phyloP scores from a whole-genome alignment of 805 yeast species.

The Zygosaccharomyces bisporus region DNA sequence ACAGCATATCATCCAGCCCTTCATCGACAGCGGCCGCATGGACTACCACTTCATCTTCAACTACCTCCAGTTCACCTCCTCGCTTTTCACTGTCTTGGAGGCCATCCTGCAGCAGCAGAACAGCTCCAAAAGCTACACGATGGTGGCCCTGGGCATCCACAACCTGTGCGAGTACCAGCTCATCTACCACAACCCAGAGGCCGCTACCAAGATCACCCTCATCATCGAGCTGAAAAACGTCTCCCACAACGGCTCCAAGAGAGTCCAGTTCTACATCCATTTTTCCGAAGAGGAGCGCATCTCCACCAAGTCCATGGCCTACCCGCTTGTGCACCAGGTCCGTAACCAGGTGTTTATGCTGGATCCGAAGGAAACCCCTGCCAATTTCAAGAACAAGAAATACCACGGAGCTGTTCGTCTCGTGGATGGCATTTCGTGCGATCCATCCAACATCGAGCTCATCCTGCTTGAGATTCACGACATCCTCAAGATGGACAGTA shows the following conservation, averaged over 20 bases:
- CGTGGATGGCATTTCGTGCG: slow-evolving; percentile 33
- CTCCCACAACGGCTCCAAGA: slow-evolving; percentile 26
- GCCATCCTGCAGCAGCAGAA: slow-evolving; percentile 18
- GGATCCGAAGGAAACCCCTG: slow-evolving; percentile 19
- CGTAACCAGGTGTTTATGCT: slow-evolving; percentile 31
- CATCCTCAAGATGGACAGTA: slow-evolving; percentile 18
- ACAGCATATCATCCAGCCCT: slow-evolving; percentile 34
- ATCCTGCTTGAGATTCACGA: slow-evolving; percentile 30
- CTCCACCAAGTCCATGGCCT: slow-evolving; percentile 27
- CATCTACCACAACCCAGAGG: slow-evolving; percentile 27
- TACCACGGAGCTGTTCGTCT: slow-evolving; percentile 24
- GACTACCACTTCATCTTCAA: slow-evolving; percentile 36
- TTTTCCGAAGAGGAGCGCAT: slow-evolving; percentile 33
- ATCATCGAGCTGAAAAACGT: slow-evolving; percentile 31
- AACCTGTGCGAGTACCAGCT: slow-evolving; percentile 32
- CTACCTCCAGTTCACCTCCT: slow-evolving; percentile 35
- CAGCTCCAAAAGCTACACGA: slow-evolving; percentile 15
- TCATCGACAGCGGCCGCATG: slow-evolving; percentile 28
- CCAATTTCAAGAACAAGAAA: slow-evolving; percentile 7
- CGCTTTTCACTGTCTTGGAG: slow-evolving; percentile 26
- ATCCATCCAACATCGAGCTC: slow-evolving; percentile 27
- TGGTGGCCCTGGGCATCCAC: slow-evolving; percentile 29
- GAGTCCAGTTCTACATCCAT: slow-evolving; percentile 30
- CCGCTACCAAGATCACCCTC: slow-evolving; percentile 28
- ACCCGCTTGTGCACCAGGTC: slow-evolving; percentile 31